These are phyloP conservation scores for Aspergillus terreus DNA, from an alignment of 2,329 filamentous ascomycete genomes.

Conservation along the genomic window DNA sequence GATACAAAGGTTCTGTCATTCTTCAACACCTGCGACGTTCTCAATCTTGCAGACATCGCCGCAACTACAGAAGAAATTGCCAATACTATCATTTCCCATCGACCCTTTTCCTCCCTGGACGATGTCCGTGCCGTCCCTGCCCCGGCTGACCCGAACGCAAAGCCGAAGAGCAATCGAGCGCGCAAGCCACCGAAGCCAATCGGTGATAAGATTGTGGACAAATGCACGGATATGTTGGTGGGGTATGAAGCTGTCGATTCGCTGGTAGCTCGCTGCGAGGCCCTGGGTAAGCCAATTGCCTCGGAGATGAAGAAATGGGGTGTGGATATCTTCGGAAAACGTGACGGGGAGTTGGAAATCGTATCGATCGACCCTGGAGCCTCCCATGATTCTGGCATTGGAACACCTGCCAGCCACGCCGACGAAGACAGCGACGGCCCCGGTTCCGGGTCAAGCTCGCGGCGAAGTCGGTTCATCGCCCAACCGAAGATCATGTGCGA, in stretches of 20 bases:
- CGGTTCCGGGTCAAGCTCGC: constrained; percentile 27
- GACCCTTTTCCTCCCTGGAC: constrained; percentile 68
- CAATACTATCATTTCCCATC: constrained; percentile 64
- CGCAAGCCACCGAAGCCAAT: constrained; percentile 52
- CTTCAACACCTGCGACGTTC: constrained; percentile 73
- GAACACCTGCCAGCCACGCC: constrained; percentile 53
- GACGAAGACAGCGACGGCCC: constrained; percentile 48
- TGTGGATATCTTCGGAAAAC: constrained; percentile 61
- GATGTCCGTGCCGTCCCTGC: constrained; percentile 64
- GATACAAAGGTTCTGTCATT: constrained; percentile 66
- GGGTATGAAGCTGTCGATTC: constrained; percentile 81
- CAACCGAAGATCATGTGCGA: constrained; percentile 77
- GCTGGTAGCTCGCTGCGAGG: constrained; percentile 72
- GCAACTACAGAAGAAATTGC: constrained; percentile 68
- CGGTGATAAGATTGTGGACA: constrained; percentile 65
- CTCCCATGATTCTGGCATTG: constrained; percentile 63
- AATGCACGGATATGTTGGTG: constrained; percentile 67
- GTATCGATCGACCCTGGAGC: constrained; percentile 49
- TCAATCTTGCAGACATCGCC: constrained; percentile 78
- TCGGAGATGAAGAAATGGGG: constrained; percentile 66
- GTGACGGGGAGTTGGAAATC: constrained; percentile 59
- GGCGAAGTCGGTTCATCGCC: constrained; percentile 47
- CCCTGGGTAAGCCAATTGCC: constrained; percentile 63
- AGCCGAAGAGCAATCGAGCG: constrained; percentile 50
- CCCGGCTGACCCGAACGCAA: constrained; percentile 28